These are phyloP conservation scores for Mortierella polycephala DNA, from an alignment of 371 early-diverging fungal genomes.

Conservation along the genomic window DNA sequence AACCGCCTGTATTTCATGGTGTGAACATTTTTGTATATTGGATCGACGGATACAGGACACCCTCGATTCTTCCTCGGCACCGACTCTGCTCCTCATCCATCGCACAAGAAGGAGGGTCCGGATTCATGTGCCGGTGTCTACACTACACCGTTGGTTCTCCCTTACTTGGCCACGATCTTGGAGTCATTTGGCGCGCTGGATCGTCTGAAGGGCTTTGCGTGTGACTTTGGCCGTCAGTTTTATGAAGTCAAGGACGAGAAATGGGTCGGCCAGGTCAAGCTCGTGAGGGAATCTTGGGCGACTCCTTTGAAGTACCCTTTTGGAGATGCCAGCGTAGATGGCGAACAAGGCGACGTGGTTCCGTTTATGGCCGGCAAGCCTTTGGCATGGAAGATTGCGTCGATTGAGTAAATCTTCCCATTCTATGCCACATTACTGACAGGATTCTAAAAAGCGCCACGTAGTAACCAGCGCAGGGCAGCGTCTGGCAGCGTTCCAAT, in stretches of 20 bases:
- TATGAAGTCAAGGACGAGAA: constrained; percentile 76
- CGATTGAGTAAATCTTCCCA: constrained; percentile 18
- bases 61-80: constrained; percentile 96
- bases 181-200: constrained; percentile 89
- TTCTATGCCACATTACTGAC: too few relatives aligned
- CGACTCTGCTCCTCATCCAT: constrained; percentile 97
- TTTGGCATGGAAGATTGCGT: constrained; percentile 75
- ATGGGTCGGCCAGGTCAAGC: constrained; percentile 62
- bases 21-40: background rate
- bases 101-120: constrained; percentile 86
- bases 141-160: constrained; percentile 85
- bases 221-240: constrained; percentile 85
- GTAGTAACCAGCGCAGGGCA: too few relatives aligned
- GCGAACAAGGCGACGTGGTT: constrained; percentile 74
- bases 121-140: constrained; percentile 93
- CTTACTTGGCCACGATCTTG: constrained; percentile 89
- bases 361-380: constrained; percentile 88
- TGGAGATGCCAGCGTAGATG: constrained; percentile 60
- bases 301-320: constrained; percentile 70
- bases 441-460: too few relatives aligned
- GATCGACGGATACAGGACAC: constrained; percentile 65
- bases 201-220: constrained; percentile 82
- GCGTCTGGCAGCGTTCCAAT: too few relatives aligned
- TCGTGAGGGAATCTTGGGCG: constrained; percentile 61
- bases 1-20: background rate